Percentiles rank a stretch among this genome's conserved stretches.
Conservation (phyloP, 2,329 filamentous ascomycete species). For the Fusarium sp. region DNA sequence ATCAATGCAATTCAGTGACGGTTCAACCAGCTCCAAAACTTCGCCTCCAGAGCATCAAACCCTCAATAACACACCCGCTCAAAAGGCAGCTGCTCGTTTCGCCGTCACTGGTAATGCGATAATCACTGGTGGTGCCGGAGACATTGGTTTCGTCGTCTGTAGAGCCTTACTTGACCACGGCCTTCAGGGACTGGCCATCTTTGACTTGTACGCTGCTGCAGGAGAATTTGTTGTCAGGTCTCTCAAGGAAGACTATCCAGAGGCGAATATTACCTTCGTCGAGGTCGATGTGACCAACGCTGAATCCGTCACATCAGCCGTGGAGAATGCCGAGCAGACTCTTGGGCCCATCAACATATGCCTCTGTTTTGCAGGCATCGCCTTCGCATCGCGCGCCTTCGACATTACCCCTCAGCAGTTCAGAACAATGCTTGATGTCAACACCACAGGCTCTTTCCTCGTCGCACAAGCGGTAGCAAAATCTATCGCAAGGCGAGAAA, state of each 20-base stretch:
- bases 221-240: background rate
- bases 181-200: constrained; percentile 6
- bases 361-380: constrained; percentile 29
- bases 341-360: constrained; percentile 11
- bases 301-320: background rate
- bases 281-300: constrained; percentile 19
- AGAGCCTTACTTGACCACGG: constrained; percentile 22
- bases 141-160: constrained; percentile 14
- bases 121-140: constrained; percentile 17
- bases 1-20: constrained; percentile 27
- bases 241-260: constrained; percentile 9
- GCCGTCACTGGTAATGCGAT: constrained; percentile 3
- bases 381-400: constrained; percentile 63
- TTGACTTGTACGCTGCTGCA: constrained; percentile 14
- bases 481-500: constrained; percentile 38
- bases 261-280: constrained; percentile 1
- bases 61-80: accelerated
- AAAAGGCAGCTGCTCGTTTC: background rate
- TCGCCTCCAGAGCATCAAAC: accelerated
- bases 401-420: constrained; percentile 70
- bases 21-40: constrained; percentile 6
- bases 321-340: background rate
- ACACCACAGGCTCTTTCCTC: constrained; percentile 77
- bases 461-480: constrained; percentile 72
- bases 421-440: constrained; percentile 76